Percentiles rank a stretch among this genome's conserved stretches.
Evolutionary conservation across 116 monocot species (phyloP).

Genomic region (Dioscorea cayenensis): DNA sequence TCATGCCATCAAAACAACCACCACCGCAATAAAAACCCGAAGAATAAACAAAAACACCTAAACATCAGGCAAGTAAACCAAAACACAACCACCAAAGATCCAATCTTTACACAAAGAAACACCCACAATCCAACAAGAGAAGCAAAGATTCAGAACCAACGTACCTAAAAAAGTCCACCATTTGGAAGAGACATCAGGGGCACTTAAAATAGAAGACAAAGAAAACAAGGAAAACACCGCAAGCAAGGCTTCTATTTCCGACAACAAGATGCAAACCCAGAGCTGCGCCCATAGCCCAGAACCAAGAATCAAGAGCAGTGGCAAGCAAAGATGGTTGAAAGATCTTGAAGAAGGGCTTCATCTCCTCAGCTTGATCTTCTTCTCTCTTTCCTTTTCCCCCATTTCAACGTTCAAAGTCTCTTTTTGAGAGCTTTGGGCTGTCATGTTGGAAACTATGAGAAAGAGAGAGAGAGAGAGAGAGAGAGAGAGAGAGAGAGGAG

Average conservation of each 20-base stretch:
- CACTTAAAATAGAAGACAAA: not conserved
- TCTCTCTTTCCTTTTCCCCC: constrained; percentile 2
- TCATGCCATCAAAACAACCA: not conserved
- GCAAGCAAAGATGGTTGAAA: not conserved
- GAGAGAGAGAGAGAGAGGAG: not conserved
- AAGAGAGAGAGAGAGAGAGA: not conserved
- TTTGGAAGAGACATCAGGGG: not conserved
- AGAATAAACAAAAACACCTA: too few relatives aligned
- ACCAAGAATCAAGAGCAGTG: not conserved
- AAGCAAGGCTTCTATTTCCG: not conserved
- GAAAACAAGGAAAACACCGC: not conserved
- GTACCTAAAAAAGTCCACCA: too few relatives aligned
- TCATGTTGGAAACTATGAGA: not conserved
- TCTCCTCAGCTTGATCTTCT: not conserved
- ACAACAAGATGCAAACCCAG: not conserved
- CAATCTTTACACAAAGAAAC: not conserved
- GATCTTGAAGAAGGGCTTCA: not conserved
- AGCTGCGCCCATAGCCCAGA: not conserved
- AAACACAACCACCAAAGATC: not conserved
- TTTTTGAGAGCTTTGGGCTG: not conserved
- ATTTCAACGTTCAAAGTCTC: constrained; percentile 2
- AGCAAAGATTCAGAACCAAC: not conserved
- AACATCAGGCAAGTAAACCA: not conserved
- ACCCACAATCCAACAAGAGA: not conserved
- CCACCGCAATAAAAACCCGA: not conserved